Percentiles rank a stretch among this genome's conserved stretches.
Conservation (phyloP, 768 basidiomycete genomes). For the Ephemerocybe angulata region DNA sequence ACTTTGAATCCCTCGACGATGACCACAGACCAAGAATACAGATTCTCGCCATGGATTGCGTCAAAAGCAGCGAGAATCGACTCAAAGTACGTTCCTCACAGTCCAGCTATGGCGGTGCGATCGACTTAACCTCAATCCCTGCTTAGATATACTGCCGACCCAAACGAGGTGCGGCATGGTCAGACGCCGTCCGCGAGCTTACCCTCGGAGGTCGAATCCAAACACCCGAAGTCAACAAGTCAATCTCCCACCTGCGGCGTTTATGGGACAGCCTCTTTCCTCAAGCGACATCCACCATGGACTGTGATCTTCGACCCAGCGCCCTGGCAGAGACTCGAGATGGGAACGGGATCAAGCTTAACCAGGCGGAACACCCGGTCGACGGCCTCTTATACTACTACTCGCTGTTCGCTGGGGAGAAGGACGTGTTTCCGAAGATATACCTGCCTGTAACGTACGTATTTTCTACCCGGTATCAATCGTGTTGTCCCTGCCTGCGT, state of each 20-base stretch:
- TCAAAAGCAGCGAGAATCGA: conserved; percentile 22
- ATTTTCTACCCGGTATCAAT: background rate
- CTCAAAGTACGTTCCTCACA: conserved; percentile 21
- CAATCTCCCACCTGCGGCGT: conserved; percentile 20
- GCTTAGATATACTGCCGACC: conserved; percentile 30
- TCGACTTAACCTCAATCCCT: background rate
- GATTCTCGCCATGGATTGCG: conserved; percentile 29
- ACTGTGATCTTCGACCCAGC: conserved; percentile 19
- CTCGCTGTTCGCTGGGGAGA: conserved; percentile 24
- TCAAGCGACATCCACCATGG: conserved; percentile 18
- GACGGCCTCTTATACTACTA: conserved; percentile 29
- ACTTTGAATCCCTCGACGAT: conserved; percentile 20
- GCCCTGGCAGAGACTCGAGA: background rate
- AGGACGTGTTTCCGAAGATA: conserved; percentile 27
- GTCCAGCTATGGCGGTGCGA: background rate
- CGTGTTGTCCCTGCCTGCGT: background rate
- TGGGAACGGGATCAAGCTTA: conserved; percentile 2
- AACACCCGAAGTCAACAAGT: conserved; percentile 19
- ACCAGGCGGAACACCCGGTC: conserved; percentile 21
- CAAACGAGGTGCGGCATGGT: conserved; percentile 24
- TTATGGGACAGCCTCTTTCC: conserved; percentile 31
- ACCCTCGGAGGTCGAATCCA: conserved; percentile 27
- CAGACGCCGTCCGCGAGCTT: conserved; percentile 22
- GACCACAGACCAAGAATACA: conserved; percentile 22
- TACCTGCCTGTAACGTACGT: conserved; percentile 31